Evolutionary conservation across 2,329 filamentous ascomycete genomes (phyloP), one percentile per base, ranked within the genome.

Genomic region (Botrytis porri): DNA sequence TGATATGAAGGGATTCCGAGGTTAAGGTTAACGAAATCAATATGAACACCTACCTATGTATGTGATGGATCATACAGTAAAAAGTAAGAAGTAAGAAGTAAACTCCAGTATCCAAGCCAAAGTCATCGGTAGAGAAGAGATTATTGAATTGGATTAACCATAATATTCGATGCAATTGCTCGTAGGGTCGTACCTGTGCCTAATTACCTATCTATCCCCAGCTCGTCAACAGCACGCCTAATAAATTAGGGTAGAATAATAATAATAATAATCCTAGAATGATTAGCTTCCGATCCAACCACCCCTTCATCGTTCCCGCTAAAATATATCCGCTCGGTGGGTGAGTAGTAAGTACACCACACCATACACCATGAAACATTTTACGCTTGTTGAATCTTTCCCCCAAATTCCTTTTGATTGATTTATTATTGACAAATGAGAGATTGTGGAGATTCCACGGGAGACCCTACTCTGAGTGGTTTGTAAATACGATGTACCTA

Each of bases 181-280:
- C 12, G 25, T 51, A 51, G 25, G 48, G 25, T 74, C 37, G 70
- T 41, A 22, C 73, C 63, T 67, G 73, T 57, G 29, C 71, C 35
- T n/a, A n/a, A n/a, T n/a, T n/a, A n/a, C n/a, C n/a, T n/a, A n/a
- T n/a, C n/a, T 20, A 60, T 32, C 22, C 43, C 51, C 37, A 69
- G 57, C 48, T 20, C 35, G n/a, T 25, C 45, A 37, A 32, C 37
- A 39, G 22, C 25, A 61, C 22, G 59, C 22, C 35, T 61, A 4
- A 61, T 16, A 8, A 25, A 25, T 22, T 20, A 35, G 10, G 35
- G 32, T 61, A 37, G 59, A 39, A 61, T 14, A 37, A 61, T 62
- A 14, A 25, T 10, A 41, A 37, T 32, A 39, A 61, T 14, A 37
- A 61, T 62, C 25, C 37, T 10, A 41, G 60, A 62, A 20, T n/a